Base-by-base conservation (phyloP, 2,329 filamentous ascomycete genomes). In the Dendrostoma leiphaemia region DNA sequence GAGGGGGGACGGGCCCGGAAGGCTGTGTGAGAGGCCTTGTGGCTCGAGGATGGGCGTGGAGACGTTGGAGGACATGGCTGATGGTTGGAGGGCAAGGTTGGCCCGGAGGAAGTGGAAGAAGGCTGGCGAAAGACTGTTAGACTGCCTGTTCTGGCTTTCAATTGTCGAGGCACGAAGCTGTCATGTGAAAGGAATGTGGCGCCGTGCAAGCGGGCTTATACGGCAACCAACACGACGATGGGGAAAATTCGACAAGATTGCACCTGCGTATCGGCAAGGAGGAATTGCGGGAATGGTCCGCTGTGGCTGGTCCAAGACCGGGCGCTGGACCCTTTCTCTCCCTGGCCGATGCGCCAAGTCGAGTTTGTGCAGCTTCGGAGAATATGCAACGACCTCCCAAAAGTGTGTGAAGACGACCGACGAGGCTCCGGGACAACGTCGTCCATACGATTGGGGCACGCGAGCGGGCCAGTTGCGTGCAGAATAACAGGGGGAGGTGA, bases 51-150 rank as follows among this genome's bases (percentile, higher is more conserved):
- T 78, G 19, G 86, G 86, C 23, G 88, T 89, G 57, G 81, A 86
- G 53, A 78, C 76, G 57, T 83, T 79, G 46, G 86, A 86, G 41
- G 85, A 82, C 60, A 87, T 71, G 53, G 83, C 74, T 58, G 77
- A 84, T 43, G 76, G 75, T 48, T 77, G 79, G 54, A 93, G 84
- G 63, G 86, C 85, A 52, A 94, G 81, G 66, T 94, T 94, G 60
- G 88, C 88, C 62, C 89, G 85, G 15, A 94, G 79, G 62, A 90
- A 93, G 53, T 85, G 88, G 71, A 94, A 88, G 75, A 94, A 94
- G 24, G 89, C 90, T 94, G 70, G 57, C 43, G 24, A 45, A 34
- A 48, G 32, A 24, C 24, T n/a, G 60, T 62, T 54, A 62, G 59
- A 54, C n/a, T n/a, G n/a, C n/a, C n/a, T n/a, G n/a, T n/a, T n/a